phyloP scores from a whole-genome alignment of 495 filamentous ascomycete genomes.

The Penicillium cosmopolitanum region DNA sequence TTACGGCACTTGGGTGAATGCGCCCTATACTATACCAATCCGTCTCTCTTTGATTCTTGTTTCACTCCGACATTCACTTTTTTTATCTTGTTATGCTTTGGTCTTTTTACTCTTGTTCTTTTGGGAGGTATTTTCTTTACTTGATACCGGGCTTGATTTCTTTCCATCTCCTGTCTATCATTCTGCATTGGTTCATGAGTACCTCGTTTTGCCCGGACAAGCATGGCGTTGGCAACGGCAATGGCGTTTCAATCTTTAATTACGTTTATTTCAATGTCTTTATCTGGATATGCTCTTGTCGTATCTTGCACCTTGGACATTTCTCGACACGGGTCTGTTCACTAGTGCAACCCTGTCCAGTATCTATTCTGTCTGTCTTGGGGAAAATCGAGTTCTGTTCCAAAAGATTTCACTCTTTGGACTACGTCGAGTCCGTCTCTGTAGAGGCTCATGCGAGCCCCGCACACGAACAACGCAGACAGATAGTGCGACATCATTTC shows the following conservation, averaged over 20 bases:
- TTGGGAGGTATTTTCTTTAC: not conserved
- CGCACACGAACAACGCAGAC: too few species aligned
- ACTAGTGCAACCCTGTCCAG: not conserved
- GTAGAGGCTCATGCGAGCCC: not conserved
- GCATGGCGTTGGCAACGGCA: constrained; percentile 25
- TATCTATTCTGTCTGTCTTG: not conserved
- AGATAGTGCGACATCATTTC: too few species aligned
- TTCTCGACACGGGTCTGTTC: not conserved
- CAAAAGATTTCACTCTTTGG: not conserved
- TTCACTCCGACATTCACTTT: not conserved
- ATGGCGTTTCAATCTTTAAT: constrained; percentile 17
- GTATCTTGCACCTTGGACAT: constrained; percentile 2
- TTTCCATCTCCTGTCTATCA: constrained; percentile 12
- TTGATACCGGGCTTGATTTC: constrained; percentile 2
- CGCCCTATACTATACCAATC: constrained; percentile 5
- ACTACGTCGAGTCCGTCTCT: not conserved
- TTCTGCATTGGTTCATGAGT: constrained; percentile 25
- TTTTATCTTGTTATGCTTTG: constrained; percentile 3
- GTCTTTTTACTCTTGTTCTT: constrained; percentile 1
- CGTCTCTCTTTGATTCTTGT: constrained; percentile 7
- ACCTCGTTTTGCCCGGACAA: constrained; percentile 15
- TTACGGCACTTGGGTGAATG: not conserved
- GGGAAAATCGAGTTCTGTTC: not conserved
- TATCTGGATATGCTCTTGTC: not conserved
- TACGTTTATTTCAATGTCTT: constrained; percentile 2